Evolutionary conservation across 2,329 filamentous ascomycete genomes (phyloP), one percentile per base, ranked within the genome.

Genomic region (Pseudogymnoascus sp.): DNA sequence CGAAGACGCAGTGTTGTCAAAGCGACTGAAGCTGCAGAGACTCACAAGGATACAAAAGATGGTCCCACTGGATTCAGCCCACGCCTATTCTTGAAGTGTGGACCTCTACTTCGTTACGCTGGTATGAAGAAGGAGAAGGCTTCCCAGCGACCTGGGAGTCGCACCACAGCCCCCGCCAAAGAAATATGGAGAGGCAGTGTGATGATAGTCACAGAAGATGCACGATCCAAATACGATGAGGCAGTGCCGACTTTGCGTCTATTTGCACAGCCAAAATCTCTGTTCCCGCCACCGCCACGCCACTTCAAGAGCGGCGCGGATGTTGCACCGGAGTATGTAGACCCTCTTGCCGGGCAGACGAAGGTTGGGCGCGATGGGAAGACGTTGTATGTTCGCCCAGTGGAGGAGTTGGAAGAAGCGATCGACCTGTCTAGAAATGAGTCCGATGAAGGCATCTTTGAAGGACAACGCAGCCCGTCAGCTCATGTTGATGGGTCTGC

Each of bases 161-260:
- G 67, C 69, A 75, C 66, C 68, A 67, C 50, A 69, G 73, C 61
- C 67, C 74, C 64, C 10, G 68, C 73, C 31, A 86, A 91, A 61
- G 91, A 96, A 69, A 86, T 93, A 18, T 99, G 94, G 94, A 85
- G 92, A 73, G 94, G 94, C 4, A 95, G 86, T 65, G 82, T 97
- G 63, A 92, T 99, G 91, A 96, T 99, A 69, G 92, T 99, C 21
- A 97, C 94, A 0, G 82, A 86, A 61, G 93, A 99, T 71, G 82
- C 84, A 1, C 84, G 88, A 42, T 97, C 93, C 1, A 89, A 88
- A 0, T 96, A 97, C 71, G 84, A 87, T 50, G 86, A 91, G 59
- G 83, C 83, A n/a, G 74, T 78, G 0, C 94, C 94, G 3, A 90
- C 83, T 0, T 77, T 99, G 67, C 84, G 92, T 47, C 75, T 99